Percentiles rank a stretch among this genome's conserved stretches.
These are phyloP conservation scores for Exsudoporus frostii DNA, from an alignment of 768 basidiomycete species.

Conservation along the genomic window DNA sequence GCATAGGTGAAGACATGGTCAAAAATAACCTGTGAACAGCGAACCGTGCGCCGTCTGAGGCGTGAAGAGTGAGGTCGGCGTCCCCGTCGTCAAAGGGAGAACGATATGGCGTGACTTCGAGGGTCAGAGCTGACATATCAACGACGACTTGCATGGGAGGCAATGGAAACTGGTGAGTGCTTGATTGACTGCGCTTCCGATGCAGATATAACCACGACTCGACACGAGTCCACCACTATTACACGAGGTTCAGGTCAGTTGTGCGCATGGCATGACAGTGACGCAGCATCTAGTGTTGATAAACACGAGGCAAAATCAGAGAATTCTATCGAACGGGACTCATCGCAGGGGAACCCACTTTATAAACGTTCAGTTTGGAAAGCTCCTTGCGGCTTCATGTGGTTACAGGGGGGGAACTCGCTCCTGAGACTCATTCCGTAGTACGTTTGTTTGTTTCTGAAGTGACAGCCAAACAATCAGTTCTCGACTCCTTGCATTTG, in stretches of 20 bases:
- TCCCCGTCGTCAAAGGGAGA: conserved; percentile 39
- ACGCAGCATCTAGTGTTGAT: conserved; percentile 17
- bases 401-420: neutral
- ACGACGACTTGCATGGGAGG: conserved; percentile 25
- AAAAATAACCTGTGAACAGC: conserved; percentile 43
- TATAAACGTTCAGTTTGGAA: conserved; percentile 9
- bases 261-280: conserved; percentile 24
- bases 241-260: conserved; percentile 32
- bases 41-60: conserved; percentile 42
- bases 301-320: conserved; percentile 23
- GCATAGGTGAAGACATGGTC: conserved; percentile 40
- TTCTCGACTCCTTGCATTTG: neutral
- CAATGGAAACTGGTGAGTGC: conserved; percentile 13
- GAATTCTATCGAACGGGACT: neutral
- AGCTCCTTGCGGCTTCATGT: conserved; percentile 19
- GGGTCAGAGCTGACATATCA: conserved; percentile 27
- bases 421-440: neutral
- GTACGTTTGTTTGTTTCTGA: conserved; percentile 21
- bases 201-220: conserved; percentile 26
- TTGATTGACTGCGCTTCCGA: conserved; percentile 17
- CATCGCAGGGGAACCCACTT: neutral
- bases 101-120: conserved; percentile 25
- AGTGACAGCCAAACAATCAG: neutral
- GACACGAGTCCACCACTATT: conserved; percentile 12
- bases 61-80: conserved; percentile 42